Base-by-base conservation (phyloP, 805 yeast genomes). In the Candida silvicultrix region DNA sequence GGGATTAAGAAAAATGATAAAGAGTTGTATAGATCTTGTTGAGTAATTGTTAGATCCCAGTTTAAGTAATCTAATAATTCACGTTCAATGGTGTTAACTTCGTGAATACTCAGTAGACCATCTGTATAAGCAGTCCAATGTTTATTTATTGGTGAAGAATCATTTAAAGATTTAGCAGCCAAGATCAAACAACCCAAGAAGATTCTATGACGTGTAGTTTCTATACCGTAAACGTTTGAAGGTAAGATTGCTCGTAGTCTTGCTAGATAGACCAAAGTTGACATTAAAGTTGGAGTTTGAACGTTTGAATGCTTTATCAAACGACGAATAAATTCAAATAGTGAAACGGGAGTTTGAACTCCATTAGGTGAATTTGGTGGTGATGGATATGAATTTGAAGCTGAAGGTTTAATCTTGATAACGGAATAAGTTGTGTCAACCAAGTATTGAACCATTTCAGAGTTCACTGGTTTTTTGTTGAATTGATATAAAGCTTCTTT, bases 101-200 rank as follows among this genome's bases (percentile, higher is more conserved):
- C 98, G 20, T 73, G 73, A 35, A 86, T 69, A 10, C 81, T 62
- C 49, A 92, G 75, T 38, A 94, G 72, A 0, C 97, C 97, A 61
- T 84, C 83, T 3, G 98, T 90, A 70, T 92, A 90, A 49, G 80
- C 75, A 5, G 96, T 83, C 99, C 99, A 92, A 69, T 94, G 97
- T 68, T 85, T 90, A 69, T 92, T 92, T 63, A 92, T 76, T 38
- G 99, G 99, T 19, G 95, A 83, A 4, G 96, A 85, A 70, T 92
- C 99, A 66, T 92, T 92, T 52, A 90, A 76, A 51, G 81, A 82
- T 69, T 92, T 92, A 15, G 98, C 97, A n/a, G 96, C 86, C 42
- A 94, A 68, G 39, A 92, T 88, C 46, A 92, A 73, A 40, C 96
- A 80, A 0, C 97, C 96, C 44, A 92, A 70, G 54, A 92, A 94